These are phyloP conservation scores for Pseudonitzschia delicatissima DNA, from an alignment of 108 stramenopile genomes.

Conservation along the genomic window DNA sequence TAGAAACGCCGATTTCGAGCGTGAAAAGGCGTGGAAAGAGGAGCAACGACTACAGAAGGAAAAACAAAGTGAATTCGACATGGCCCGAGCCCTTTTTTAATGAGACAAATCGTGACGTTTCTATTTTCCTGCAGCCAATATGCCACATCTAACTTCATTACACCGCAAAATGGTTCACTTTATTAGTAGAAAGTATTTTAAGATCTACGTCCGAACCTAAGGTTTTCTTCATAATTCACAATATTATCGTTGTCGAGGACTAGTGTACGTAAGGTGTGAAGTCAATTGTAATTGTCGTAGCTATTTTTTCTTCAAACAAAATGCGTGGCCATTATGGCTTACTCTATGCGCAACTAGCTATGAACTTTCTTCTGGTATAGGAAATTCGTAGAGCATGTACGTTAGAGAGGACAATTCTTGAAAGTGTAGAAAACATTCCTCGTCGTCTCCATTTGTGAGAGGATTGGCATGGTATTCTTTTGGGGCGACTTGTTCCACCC, in stretches of 20 bases:
- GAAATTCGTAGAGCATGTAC: conserved; percentile 79
- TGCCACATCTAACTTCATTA: neutral
- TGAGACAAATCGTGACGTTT: neutral
- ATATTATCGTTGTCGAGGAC: too few species aligned
- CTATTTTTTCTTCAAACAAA: too few species aligned
- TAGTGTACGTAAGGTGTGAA: too few species aligned
- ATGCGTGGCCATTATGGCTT: too few species aligned
- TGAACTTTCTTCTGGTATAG: neutral
- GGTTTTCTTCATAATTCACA: too few species aligned
- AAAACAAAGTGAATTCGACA: conserved; percentile 20
- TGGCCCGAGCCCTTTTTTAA: conserved; percentile 20
- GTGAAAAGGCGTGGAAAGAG: conserved; percentile 27
- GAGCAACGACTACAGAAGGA: conserved; percentile 19
- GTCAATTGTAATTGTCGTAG: too few species aligned
- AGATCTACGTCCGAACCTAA: too few species aligned
- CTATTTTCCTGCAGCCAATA: too few species aligned
- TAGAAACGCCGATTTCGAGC: conserved; percentile 17
- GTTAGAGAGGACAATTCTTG: conserved; percentile 60
- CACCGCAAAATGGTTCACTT: neutral
- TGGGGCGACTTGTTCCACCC: conserved; percentile 36
- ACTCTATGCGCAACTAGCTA: too few species aligned
- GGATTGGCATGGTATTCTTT: conserved; percentile 55
- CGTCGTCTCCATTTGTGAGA: conserved; percentile 60
- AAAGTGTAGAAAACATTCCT: conserved; percentile 81
- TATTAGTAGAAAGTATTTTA: too few species aligned